A percentile compares a stretch with the other conserved stretches of the same genome.
Conservation (phyloP, 148 eudicot genomes). For the Diospyros kaki region DNA sequence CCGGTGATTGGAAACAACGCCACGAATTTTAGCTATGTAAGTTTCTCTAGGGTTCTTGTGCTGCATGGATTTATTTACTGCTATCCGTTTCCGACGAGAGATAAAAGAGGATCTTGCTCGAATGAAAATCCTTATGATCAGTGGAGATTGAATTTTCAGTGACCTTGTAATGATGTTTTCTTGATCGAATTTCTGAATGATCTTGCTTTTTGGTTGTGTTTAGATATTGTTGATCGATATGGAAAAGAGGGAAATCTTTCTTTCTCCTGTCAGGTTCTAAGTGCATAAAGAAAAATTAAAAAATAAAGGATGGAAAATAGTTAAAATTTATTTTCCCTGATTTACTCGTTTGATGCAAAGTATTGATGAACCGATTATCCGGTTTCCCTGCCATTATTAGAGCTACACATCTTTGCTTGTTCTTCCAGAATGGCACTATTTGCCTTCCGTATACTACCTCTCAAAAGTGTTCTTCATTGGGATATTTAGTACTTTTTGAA, state of each 20-base stretch:
- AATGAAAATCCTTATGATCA: neutral
- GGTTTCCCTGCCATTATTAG: neutral
- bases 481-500: neutral
- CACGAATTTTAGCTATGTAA: slow-evolving; percentile 4
- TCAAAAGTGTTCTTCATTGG: neutral
- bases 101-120: neutral
- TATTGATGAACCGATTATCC: neutral
- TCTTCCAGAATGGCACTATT: neutral
- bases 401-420: neutral
- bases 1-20: neutral
- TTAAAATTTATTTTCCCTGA: no score
- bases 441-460: neutral
- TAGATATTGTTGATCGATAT: no score
- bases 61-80: neutral
- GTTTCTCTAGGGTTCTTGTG: neutral
- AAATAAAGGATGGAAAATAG: no score
- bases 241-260: no score
- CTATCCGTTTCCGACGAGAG: neutral
- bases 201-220: no score
- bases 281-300: no score
- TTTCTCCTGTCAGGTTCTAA: no score
- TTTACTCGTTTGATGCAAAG: neutral
- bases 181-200: neutral
- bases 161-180: neutral
- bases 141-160: neutral